A percentile compares a stretch with the other conserved stretches of the same genome.
Conservation (phyloP, 1,284 basidiomycete genomes). For the Austroboletus novae-zelandiae region DNA sequence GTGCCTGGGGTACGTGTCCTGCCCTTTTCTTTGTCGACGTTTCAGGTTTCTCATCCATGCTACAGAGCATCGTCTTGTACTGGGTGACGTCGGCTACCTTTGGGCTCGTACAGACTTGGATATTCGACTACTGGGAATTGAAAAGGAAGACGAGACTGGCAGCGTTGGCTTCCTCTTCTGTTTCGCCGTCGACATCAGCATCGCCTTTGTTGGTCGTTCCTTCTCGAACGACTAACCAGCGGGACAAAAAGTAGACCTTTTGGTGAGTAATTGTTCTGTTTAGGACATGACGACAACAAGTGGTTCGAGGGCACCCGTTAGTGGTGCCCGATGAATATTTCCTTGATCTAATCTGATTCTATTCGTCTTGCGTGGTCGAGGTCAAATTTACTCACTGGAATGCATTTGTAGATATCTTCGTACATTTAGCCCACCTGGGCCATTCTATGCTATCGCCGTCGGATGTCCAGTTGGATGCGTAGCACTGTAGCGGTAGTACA, state of each 20-base stretch:
- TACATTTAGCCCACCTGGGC: no score
- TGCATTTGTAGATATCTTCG: not conserved
- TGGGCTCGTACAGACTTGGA: constrained; percentile 76
- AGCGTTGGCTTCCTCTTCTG: constrained; percentile 1
- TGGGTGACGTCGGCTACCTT: constrained; percentile 84
- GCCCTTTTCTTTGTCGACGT: constrained; percentile 1
- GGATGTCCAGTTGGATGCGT: not conserved
- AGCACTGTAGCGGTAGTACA: no score
- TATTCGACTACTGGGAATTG: constrained; percentile 64
- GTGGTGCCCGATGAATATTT: constrained; percentile 52
- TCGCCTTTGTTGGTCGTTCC: not conserved
- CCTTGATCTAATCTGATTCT: constrained; percentile 89
- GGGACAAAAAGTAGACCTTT: constrained; percentile 13
- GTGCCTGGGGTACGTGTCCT: constrained; percentile 67
- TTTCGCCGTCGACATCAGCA: not conserved
- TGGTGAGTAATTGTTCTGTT: constrained; percentile 12
- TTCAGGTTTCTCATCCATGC: constrained; percentile 5
- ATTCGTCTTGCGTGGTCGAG: not conserved
- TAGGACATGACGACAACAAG: constrained; percentile 65
- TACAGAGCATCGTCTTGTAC: constrained; percentile 74
- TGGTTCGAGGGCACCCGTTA: constrained; percentile 63
- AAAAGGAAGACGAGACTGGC: constrained; percentile 39
- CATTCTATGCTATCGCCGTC: not conserved
- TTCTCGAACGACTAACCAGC: not conserved
- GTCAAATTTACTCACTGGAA: constrained; percentile 10